Evolutionary conservation across 1,139 yeast species (phyloP).

Genomic region (Eremothecium sinecaudum): DNA sequence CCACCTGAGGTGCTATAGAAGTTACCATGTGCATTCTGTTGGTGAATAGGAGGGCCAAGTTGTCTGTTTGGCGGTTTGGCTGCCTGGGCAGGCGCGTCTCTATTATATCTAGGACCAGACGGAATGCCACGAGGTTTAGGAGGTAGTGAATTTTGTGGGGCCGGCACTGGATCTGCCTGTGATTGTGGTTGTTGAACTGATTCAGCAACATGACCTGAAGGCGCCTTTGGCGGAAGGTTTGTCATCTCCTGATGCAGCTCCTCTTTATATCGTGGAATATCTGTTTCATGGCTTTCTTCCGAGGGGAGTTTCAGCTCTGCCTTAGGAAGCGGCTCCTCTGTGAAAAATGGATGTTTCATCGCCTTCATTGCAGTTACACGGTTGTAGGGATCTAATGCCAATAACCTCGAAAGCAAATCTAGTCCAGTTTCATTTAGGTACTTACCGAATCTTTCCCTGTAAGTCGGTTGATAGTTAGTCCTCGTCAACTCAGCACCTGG

Average conservation of each 20-base stretch:
- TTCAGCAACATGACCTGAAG: slow-evolving; percentile 26
- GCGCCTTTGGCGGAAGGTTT: slow-evolving; percentile 29
- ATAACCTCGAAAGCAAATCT: slow-evolving; percentile 44
- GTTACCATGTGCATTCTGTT: background rate
- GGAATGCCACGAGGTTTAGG: slow-evolving; percentile 1
- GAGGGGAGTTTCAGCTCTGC: slow-evolving; percentile 53
- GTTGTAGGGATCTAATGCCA: slow-evolving; percentile 57
- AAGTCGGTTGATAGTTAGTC: slow-evolving; percentile 41
- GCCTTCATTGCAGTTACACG: slow-evolving; percentile 78
- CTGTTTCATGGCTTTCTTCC: slow-evolving; percentile 86
- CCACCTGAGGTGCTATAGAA: slow-evolving; percentile 1
- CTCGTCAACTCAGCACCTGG: slow-evolving; percentile 45
- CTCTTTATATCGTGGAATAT: slow-evolving; percentile 53
- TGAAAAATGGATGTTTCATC: slow-evolving; percentile 58
- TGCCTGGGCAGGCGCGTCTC: slow-evolving; percentile 1
- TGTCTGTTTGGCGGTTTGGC: background rate
- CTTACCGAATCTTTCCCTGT: slow-evolving; percentile 42
- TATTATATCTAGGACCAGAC: slow-evolving; percentile 2
- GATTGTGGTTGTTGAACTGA: slow-evolving; percentile 1
- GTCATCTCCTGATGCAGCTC: slow-evolving; percentile 29
- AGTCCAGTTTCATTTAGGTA: slow-evolving; percentile 27
- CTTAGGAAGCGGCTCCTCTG: slow-evolving; percentile 53
- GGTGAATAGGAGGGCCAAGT: slow-evolving; percentile 1
- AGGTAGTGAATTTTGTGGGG: slow-evolving; percentile 2
- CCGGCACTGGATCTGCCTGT: background rate